Evolutionary conservation across 257 asterid genomes (phyloP).

Genomic region (Gentiana straminea): DNA sequence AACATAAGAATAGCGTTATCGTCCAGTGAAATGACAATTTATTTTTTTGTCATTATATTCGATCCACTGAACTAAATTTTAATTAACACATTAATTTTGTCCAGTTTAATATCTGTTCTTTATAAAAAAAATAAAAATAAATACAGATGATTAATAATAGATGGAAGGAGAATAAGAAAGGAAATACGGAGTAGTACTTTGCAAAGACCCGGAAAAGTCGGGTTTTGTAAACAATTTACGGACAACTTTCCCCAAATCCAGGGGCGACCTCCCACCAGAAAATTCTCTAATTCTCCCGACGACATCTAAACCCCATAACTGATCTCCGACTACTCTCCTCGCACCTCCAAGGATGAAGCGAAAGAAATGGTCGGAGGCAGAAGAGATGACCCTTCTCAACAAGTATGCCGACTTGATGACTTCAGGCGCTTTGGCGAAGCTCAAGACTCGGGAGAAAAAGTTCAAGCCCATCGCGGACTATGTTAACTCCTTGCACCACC

Average conservation of each 20-base stretch:
- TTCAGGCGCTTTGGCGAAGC: conserved; percentile 67
- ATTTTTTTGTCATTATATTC: too few relatives aligned
- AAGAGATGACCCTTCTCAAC: conserved; percentile 62
- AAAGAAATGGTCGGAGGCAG: conserved; percentile 96
- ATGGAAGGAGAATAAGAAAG: not conserved
- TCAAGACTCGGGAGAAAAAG: conserved; percentile 87
- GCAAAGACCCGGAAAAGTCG: not conserved
- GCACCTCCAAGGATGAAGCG: conserved; percentile 53
- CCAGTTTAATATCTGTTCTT: not conserved
- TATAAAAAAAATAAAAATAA: not conserved
- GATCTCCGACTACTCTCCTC: not conserved
- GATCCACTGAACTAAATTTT: too few relatives aligned
- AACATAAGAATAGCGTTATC: too few relatives aligned
- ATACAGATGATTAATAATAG: not conserved
- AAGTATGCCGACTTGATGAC: conserved; percentile 66
- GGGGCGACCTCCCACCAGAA: conserved; percentile 8
- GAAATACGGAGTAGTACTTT: not conserved
- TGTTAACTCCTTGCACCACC: conserved; percentile 73
- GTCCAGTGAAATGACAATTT: too few relatives aligned
- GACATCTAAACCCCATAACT: conserved; percentile 1
- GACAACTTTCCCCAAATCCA: conserved; percentile 15
- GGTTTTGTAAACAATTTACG: too few relatives aligned
- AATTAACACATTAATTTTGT: too few relatives aligned
- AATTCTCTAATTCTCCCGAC: conserved; percentile 3
- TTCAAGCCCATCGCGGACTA: conserved; percentile 94